These are phyloP conservation scores for Podila horticola DNA, from an alignment of 192 early-diverging fungal genomes.

Conservation along the genomic window DNA sequence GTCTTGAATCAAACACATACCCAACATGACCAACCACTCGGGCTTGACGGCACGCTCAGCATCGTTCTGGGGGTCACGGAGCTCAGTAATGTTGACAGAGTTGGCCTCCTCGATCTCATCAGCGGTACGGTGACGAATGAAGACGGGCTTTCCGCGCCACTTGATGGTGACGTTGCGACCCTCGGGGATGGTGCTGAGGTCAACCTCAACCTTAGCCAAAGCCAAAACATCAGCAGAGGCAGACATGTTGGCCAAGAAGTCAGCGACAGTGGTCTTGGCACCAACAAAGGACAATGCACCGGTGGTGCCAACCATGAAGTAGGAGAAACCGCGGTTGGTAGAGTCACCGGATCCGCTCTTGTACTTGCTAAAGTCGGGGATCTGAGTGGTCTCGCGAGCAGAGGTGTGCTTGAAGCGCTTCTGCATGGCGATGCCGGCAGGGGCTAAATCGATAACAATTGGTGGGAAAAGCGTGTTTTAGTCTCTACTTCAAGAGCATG, in stretches of 20 bases:
- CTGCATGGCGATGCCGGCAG: constrained; percentile 38
- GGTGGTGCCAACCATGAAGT: constrained; percentile 94
- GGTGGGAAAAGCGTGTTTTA: not conserved
- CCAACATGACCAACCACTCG: constrained; percentile 97
- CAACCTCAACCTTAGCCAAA: constrained; percentile 97
- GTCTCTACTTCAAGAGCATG: too few relatives aligned
- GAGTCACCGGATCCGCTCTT: constrained; percentile 64
- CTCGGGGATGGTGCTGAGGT: constrained; percentile 90
- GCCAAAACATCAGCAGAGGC: constrained; percentile 99
- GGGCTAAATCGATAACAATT: constrained; percentile 9
- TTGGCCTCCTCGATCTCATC: constrained; percentile 96
- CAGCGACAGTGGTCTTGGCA: constrained; percentile 90
- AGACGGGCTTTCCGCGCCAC: constrained; percentile 99
- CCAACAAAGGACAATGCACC: constrained; percentile 83
- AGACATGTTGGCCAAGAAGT: constrained; percentile 85
- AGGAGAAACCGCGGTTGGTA: constrained; percentile 83
- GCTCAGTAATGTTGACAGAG: constrained; percentile 76
- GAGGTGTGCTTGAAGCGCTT: constrained; percentile 62
- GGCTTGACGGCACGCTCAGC: constrained; percentile 89
- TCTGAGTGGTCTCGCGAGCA: constrained; percentile 62
- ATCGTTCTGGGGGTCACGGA: constrained; percentile 94
- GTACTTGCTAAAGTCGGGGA: constrained; percentile 66
- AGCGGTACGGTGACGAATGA: constrained; percentile 95
- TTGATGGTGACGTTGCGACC: constrained; percentile 98
- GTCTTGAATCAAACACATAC: constrained; percentile 63